Percentiles rank a stretch among this genome's conserved stretches.
These are phyloP conservation scores for Raffaelea arxii DNA, from an alignment of 2,329 filamentous ascomycete species.

Conservation along the genomic window DNA sequence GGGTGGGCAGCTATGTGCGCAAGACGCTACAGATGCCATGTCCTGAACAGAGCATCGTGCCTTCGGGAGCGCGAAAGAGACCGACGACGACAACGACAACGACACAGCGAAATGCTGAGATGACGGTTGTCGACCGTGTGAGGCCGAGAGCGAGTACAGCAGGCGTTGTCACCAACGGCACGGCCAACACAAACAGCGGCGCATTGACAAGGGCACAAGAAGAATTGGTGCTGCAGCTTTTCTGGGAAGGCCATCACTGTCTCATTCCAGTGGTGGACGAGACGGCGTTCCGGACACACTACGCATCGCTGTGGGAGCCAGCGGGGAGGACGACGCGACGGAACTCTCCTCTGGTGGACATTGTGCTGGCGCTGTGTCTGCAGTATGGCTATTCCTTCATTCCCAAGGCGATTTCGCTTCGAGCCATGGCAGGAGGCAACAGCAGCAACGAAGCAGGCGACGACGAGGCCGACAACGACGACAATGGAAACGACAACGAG, in stretches of 20 bases:
- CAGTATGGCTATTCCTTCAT: slow-evolving; percentile 29
- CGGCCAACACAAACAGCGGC: not conserved
- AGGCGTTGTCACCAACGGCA: not conserved
- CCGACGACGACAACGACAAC: too few species aligned
- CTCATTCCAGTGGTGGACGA: slow-evolving; percentile 28
- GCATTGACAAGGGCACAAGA: slow-evolving; percentile 20
- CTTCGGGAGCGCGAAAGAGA: too few species aligned
- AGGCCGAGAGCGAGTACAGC: not conserved
- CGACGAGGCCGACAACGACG: not conserved
- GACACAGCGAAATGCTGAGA: too few species aligned
- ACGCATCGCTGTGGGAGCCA: slow-evolving; percentile 27
- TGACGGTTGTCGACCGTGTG: too few species aligned
- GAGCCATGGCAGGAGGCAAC: too few species aligned
- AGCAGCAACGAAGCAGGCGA: not conserved
- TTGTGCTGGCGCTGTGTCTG: slow-evolving; percentile 40
- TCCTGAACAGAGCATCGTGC: slow-evolving; percentile 8
- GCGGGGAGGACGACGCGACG: slow-evolving; percentile 19
- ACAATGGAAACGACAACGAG: not conserved
- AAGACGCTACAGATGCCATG: slow-evolving; percentile 20
- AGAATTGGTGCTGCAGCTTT: slow-evolving; percentile 29
- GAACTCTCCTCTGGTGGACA: slow-evolving; percentile 39
- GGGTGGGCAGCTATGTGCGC: slow-evolving; percentile 27
- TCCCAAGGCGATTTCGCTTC: slow-evolving; percentile 10
- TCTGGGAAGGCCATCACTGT: slow-evolving; percentile 30
- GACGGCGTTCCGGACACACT: slow-evolving; percentile 25